Percentiles rank a stretch among this genome's conserved stretches.
phyloP scores from a whole-genome alignment of 1,284 basidiomycete species.

The Bothia castanella region DNA sequence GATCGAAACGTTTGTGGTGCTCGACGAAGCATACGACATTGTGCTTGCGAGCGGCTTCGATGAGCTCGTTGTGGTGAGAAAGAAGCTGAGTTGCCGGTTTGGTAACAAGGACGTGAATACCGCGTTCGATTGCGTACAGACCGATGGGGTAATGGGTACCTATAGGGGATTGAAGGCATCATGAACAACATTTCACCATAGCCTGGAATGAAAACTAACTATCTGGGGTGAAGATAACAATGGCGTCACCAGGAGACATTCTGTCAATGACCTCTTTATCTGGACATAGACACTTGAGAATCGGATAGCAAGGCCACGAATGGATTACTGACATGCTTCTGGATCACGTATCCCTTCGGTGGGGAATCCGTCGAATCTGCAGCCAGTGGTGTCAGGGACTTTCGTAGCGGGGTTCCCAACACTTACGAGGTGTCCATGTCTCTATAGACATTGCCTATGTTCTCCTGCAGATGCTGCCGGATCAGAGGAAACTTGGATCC shows the following conservation, averaged over 20 bases:
- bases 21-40: slow-evolving; percentile 89
- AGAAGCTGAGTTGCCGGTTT: slow-evolving; percentile 90
- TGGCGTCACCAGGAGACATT: slow-evolving; percentile 77
- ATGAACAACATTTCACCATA: not conserved
- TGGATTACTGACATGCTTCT: slow-evolving; percentile 67
- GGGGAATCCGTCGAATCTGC: slow-evolving; percentile 77
- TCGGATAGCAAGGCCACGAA: slow-evolving; percentile 1
- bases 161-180: slow-evolving; percentile 39
- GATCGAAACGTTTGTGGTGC: slow-evolving; percentile 87
- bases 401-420: not conserved
- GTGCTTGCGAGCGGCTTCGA: slow-evolving; percentile 70
- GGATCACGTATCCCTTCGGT: slow-evolving; percentile 65
- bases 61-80: slow-evolving; percentile 75
- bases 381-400: slow-evolving; percentile 1
- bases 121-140: slow-evolving; percentile 78
- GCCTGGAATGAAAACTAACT: slow-evolving; percentile 47
- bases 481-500: slow-evolving; percentile 86
- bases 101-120: slow-evolving; percentile 86
- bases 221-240: slow-evolving; percentile 85
- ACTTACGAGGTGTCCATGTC: slow-evolving; percentile 79
- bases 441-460: slow-evolving; percentile 81
- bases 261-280: slow-evolving; percentile 85
- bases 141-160: slow-evolving; percentile 86
- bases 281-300: slow-evolving; percentile 30
- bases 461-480: slow-evolving; percentile 74